phyloP scores from a whole-genome alignment of 2,329 filamentous ascomycete genomes.

The Thielaviopsis punctulata region DNA sequence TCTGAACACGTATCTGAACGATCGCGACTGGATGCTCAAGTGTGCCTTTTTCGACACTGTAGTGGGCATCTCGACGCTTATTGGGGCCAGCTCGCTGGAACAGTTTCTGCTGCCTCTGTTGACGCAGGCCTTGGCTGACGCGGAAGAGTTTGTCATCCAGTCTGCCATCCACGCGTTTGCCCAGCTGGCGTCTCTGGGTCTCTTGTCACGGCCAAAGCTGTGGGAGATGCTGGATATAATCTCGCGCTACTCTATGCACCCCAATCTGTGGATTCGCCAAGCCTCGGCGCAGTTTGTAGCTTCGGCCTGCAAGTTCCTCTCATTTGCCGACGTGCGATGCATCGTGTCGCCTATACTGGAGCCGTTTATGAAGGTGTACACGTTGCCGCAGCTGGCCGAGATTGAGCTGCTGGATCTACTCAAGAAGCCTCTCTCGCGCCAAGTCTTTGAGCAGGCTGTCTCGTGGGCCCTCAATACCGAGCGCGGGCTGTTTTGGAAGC shows the following conservation, averaged over 20 bases:
- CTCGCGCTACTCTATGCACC: slow-evolving; percentile 76
- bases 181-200: slow-evolving; percentile 70
- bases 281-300: slow-evolving; percentile 72
- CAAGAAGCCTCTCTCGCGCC: slow-evolving; percentile 62
- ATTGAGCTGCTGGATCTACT: slow-evolving; percentile 61
- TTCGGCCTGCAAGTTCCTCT: slow-evolving; percentile 56
- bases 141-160: slow-evolving; percentile 87
- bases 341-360: slow-evolving; percentile 65
- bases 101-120: slow-evolving; percentile 92
- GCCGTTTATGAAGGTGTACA: slow-evolving; percentile 62
- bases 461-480: slow-evolving; percentile 74
- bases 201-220: slow-evolving; percentile 67
- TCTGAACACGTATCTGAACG: slow-evolving; percentile 92
- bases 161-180: slow-evolving; percentile 76
- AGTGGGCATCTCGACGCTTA: slow-evolving; percentile 77
- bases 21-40: slow-evolving; percentile 89
- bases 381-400: slow-evolving; percentile 51
- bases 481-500: slow-evolving; percentile 74
- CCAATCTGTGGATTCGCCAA: slow-evolving; percentile 88
- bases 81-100: slow-evolving; percentile 77
- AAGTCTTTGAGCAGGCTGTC: slow-evolving; percentile 70
- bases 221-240: slow-evolving; percentile 81
- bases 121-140: slow-evolving; percentile 83
- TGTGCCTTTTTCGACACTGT: slow-evolving; percentile 94
- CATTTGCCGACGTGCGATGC: slow-evolving; percentile 65